These are phyloP conservation scores for Hypoxylon perforatum DNA, from an alignment of 495 filamentous ascomycete species.

Conservation along the genomic window DNA sequence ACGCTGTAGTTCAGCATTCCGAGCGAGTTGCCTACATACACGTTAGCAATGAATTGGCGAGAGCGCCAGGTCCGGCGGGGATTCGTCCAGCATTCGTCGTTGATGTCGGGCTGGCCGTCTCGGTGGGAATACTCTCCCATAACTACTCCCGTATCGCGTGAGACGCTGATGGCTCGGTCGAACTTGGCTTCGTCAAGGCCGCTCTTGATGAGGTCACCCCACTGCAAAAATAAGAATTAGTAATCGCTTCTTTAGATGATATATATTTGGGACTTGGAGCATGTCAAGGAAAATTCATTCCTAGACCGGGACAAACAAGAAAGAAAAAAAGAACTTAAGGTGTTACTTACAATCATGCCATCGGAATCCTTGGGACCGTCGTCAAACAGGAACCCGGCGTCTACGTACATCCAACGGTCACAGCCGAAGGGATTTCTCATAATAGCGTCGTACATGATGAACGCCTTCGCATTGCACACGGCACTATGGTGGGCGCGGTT, in stretches of 20 bases:
- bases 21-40: conserved; percentile 37
- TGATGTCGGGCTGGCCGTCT: conserved; percentile 24
- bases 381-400: conserved; percentile 37
- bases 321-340: too few species aligned
- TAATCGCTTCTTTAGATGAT: too few species aligned
- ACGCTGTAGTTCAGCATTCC: conserved; percentile 41
- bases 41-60: conserved; percentile 38
- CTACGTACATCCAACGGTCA: conserved; percentile 35
- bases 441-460: conserved; percentile 40
- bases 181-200: conserved; percentile 27
- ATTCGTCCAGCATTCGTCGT: conserved; percentile 36
- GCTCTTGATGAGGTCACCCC: conserved; percentile 30
- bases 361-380: conserved; percentile 29
- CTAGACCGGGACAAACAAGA: too few species aligned
- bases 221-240: too few species aligned
- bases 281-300: too few species aligned
- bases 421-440: conserved; percentile 39
- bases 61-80: conserved; percentile 24
- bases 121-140: conserved; percentile 38
- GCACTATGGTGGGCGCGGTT: conserved; percentile 39
- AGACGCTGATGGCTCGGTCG: conserved; percentile 31
- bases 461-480: conserved; percentile 40
- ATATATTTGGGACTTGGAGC: too few species aligned
- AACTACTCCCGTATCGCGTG: conserved; percentile 34
- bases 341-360: conserved; percentile 15